Evolutionary conservation across 495 filamentous ascomycete genomes (phyloP).

Genomic region (Neurospora tetrasperma): DNA sequence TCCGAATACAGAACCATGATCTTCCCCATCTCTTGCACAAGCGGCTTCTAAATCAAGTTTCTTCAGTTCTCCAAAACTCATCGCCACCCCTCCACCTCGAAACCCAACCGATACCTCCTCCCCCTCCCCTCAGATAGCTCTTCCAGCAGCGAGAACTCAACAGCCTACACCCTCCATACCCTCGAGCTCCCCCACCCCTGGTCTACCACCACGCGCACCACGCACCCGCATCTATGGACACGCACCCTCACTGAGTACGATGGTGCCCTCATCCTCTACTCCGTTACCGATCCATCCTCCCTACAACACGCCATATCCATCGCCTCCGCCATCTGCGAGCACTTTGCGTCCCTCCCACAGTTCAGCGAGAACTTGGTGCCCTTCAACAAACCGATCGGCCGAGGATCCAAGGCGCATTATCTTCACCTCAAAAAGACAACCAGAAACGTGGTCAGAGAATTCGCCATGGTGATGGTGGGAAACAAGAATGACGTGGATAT

Average conservation of each 20-base stretch:
- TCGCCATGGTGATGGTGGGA: constrained; percentile 28
- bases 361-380: background rate
- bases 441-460: constrained; percentile 10
- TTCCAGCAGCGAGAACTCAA: background rate
- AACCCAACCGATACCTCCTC: constrained; percentile 24
- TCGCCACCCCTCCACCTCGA: constrained; percentile 10
- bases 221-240: constrained; percentile 11
- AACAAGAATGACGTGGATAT: constrained; percentile 23
- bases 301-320: constrained; percentile 20
- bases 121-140: constrained; percentile 17
- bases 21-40: background rate
- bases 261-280: constrained; percentile 31
- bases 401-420: background rate
- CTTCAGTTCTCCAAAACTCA: background rate
- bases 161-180: constrained; percentile 27
- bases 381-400: background rate
- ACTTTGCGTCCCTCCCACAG: constrained; percentile 6
- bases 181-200: constrained; percentile 26
- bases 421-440: background rate
- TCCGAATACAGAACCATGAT: background rate
- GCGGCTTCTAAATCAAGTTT: background rate
- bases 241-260: constrained; percentile 27
- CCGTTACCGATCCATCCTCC: constrained; percentile 24
- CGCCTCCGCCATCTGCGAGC: constrained; percentile 21
- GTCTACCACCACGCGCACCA: background rate